A percentile compares a stretch with the other conserved stretches of the same genome.
phyloP scores from a whole-genome alignment of 2,329 filamentous ascomycete genomes.

The Macrophomina tecta region DNA sequence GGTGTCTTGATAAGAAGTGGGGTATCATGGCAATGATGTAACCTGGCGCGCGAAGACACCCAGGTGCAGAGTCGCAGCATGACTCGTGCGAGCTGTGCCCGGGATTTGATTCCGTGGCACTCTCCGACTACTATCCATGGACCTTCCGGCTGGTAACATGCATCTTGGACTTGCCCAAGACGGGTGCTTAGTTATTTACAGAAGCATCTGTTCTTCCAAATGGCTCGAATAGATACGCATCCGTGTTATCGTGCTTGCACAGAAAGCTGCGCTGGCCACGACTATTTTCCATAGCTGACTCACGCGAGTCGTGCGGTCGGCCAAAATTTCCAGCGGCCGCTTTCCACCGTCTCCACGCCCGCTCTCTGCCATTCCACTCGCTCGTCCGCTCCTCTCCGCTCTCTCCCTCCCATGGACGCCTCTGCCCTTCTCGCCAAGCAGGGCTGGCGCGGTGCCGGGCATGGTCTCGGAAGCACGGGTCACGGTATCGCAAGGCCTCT shows the following conservation, averaged over 20 bases:
- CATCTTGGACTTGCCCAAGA: too few species aligned
- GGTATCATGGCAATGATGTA: too few species aligned
- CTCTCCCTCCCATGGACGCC: conserved; percentile 72
- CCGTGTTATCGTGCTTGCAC: not conserved
- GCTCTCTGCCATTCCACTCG: not conserved
- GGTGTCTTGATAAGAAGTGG: too few species aligned
- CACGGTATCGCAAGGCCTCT: conserved; percentile 84
- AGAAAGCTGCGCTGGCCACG: not conserved
- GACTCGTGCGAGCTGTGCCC: too few species aligned
- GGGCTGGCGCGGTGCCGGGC: conserved; percentile 88
- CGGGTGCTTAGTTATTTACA: too few species aligned
- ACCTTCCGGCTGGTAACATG: too few species aligned
- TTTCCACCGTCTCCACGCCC: not conserved
- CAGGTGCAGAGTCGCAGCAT: too few species aligned
- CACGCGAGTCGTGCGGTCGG: conserved; percentile 3
- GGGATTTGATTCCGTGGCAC: too few species aligned
- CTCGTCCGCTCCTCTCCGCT: not conserved
- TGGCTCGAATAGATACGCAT: too few species aligned
- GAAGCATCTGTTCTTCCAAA: too few species aligned
- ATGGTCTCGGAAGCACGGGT: conserved; percentile 79
- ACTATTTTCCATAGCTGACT: not conserved
- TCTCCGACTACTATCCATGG: too few species aligned
- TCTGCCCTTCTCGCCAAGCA: conserved; percentile 81
- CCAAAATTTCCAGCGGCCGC: conserved; percentile 26
- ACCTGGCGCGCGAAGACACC: too few species aligned